Percentiles rank a stretch among this genome's conserved stretches.
These are phyloP conservation scores for Microsporum canis DNA, from an alignment of 2,329 filamentous ascomycete species.

Conservation along the genomic window DNA sequence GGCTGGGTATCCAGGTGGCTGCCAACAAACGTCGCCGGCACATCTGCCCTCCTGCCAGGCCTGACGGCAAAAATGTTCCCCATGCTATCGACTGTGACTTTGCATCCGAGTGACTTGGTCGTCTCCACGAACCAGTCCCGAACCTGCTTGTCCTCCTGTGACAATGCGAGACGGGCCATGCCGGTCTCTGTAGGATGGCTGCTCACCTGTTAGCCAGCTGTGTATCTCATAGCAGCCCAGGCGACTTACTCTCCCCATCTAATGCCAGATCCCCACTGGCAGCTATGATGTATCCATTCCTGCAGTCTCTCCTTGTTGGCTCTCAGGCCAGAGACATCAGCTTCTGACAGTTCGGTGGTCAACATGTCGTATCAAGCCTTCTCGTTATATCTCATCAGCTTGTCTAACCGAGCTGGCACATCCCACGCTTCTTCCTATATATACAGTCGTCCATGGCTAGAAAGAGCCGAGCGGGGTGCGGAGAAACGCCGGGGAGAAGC, in stretches of 20 bases:
- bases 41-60: conserved; percentile 46
- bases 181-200: conserved; percentile 52
- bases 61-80: conserved; percentile 70
- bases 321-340: conserved; percentile 42
- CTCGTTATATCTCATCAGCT: background rate
- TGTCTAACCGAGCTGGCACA: no score
- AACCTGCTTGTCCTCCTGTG: conserved; percentile 58
- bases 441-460: background rate
- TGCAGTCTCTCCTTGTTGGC: conserved; percentile 51
- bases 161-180: conserved; percentile 63
- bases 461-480: background rate
- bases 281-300: conserved; percentile 53
- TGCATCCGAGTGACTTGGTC: conserved; percentile 52
- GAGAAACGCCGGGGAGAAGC: conserved; percentile 6
- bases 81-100: conserved; percentile 59
- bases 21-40: conserved; percentile 43
- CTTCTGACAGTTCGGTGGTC: conserved; percentile 38
- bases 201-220: background rate
- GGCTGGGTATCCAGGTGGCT: conserved; percentile 41
- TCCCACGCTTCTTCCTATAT: background rate
- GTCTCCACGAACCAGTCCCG: conserved; percentile 65
- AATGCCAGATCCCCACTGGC: conserved; percentile 55
- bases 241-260: conserved; percentile 54
- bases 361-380: conserved; percentile 21
- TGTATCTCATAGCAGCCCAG: background rate